phyloP scores from a whole-genome alignment of 1,284 basidiomycete species.

The Cryptococcus neoformans region DNA sequence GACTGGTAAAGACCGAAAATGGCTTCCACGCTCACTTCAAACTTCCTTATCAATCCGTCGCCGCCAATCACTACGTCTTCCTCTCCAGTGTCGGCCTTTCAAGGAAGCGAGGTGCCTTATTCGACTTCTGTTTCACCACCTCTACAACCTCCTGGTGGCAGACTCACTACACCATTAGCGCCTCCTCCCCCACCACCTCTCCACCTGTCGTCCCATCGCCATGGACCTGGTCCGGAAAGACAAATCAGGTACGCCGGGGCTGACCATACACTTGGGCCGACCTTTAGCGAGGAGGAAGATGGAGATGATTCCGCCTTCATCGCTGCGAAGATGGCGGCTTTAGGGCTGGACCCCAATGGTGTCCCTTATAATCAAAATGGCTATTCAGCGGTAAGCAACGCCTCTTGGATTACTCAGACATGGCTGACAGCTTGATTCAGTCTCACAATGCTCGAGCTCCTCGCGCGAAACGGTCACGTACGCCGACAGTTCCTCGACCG shows the following conservation, averaged over 20 bases:
- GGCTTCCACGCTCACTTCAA: background rate
- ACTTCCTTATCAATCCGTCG: background rate
- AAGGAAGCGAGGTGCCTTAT: background rate
- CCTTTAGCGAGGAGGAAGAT: slow-evolving; percentile 44
- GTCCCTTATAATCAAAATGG: slow-evolving; percentile 15
- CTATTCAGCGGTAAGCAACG: slow-evolving; percentile 3
- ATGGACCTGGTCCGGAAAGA: slow-evolving; percentile 10
- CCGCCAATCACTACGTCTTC: background rate
- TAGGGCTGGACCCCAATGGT: slow-evolving; percentile 27
- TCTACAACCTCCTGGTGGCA: background rate
- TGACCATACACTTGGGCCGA: slow-evolving; percentile 42
- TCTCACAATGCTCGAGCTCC: background rate
- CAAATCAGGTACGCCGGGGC: slow-evolving; percentile 26
- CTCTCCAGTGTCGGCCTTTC: background rate
- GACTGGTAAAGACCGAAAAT: background rate
- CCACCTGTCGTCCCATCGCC: slow-evolving; percentile 12
- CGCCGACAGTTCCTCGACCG: background rate
- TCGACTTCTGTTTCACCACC: background rate
- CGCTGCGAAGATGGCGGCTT: slow-evolving; percentile 36
- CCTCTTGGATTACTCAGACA: background rate
- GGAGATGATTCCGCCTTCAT: slow-evolving; percentile 43
- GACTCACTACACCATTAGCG: slow-evolving; percentile 20
- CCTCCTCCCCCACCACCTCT: slow-evolving; percentile 20
- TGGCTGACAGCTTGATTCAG: background rate
- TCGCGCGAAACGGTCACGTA: background rate